Base-by-base conservation (phyloP, 768 basidiomycete genomes). In the Amanita brunnescens region DNA sequence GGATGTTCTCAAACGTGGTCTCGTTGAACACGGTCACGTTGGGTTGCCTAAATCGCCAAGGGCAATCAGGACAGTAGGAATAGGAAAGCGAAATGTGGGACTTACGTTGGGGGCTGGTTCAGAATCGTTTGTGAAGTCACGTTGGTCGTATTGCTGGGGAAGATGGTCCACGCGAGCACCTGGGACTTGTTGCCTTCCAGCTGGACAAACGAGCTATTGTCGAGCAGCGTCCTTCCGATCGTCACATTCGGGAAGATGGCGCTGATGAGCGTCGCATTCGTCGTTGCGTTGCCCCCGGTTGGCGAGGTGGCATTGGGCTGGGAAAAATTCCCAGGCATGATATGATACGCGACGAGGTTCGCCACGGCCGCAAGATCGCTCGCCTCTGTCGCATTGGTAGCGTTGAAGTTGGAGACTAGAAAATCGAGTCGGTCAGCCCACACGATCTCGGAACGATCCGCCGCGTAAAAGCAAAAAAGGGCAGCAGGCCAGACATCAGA, bases 161-260 rank as follows among this genome's bases (percentile, higher is more conserved):
- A 46, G 6, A 40, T 30, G 14, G 72, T 67, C 73, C 76, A 76
- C 0, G 66, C 74, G 9, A 84, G 60, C 20, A 81, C 84, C 55
- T 85, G 84, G 0, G 66, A 67, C 57, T 74, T 70, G 55, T 74
- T 74, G 5, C 76, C 85, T 57, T 84, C 83, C 0, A 87, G 75
- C 18, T 59, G 62, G 6, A 83, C 77, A 24, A 74, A 61, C 0
- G 67, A 52, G 0, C 74, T 58, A 34, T 76, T 71, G 38, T 74
- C 76, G 38, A 87, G 70, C n/a, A 82, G 66, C 0, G 85, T 83
- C 35, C 81, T 75, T 1, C 80, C 82, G 49, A 89, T 64, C 0
- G 84, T 85, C 55, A 73, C 70, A 57, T 77, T 79, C 1, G 85
- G 83, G 51, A 67, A 76, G 13, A 65, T 62, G 9, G 67, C 64